Evolutionary conservation across 2,329 filamentous ascomycete genomes (phyloP).

Genomic region (Fusarium sp.): DNA sequence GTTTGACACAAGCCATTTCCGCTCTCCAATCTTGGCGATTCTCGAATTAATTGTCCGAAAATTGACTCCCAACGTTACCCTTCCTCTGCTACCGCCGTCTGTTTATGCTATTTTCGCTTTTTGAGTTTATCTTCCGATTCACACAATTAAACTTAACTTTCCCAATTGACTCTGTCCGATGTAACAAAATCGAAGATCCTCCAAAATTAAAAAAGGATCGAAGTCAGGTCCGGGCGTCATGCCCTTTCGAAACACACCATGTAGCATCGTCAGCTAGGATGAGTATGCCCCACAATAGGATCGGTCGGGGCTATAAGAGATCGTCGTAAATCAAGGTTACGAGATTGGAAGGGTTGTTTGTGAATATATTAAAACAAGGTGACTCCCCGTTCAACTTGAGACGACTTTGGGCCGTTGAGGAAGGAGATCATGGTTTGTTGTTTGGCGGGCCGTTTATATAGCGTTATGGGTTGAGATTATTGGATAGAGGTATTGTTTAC

Average conservation of each 20-base stretch:
- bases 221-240: constrained; percentile 12
- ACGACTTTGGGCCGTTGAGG: not conserved
- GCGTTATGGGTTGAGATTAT: not conserved
- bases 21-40: not conserved
- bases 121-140: not conserved
- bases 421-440: not conserved
- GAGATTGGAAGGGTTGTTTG: constrained; percentile 10
- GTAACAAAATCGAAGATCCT: not conserved
- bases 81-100: fast-evolving
- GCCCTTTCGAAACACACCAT: constrained; percentile 29
- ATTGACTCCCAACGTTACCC: not conserved
- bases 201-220: constrained; percentile 13
- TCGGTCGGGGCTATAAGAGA: not conserved
- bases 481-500: not conserved
- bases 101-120: not conserved
- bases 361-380: constrained; percentile 7
- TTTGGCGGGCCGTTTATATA: not conserved
- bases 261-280: constrained; percentile 35
- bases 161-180: not conserved
- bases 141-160: not conserved
- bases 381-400: not conserved
- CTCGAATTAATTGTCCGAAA: not conserved
- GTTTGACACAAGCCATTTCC: constrained; percentile 12
- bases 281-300: not conserved
- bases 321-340: constrained; percentile 3